Conservation (phyloP, 371 early-diverging fungal genomes). For the Nematocida homosporus region DNA sequence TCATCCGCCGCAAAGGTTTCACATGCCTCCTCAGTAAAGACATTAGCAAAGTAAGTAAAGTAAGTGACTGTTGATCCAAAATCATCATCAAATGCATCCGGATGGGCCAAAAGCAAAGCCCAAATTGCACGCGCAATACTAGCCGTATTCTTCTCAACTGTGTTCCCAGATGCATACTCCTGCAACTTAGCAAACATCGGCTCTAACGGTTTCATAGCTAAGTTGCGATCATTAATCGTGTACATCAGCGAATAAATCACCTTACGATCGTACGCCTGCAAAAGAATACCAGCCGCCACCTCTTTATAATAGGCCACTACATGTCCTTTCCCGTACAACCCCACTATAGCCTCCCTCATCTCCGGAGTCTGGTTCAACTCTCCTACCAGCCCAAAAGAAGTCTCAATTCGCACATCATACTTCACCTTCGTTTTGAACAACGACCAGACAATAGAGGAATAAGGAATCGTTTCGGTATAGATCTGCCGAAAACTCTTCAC, state of each 20-base stretch:
- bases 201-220: neutral
- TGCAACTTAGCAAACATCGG: neutral
- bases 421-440: constrained; percentile 12
- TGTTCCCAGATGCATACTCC: constrained; percentile 1
- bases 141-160: constrained; percentile 27
- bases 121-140: constrained; percentile 28
- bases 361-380: neutral
- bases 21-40: constrained; percentile 29
- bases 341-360: neutral
- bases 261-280: neutral
- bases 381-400: constrained; percentile 14
- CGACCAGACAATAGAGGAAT: neutral
- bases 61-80: constrained; percentile 18
- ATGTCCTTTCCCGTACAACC: constrained; percentile 33
- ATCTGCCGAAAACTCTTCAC: neutral
- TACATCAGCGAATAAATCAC: constrained; percentile 24
- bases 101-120: constrained; percentile 19
- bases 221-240: constrained; percentile 20
- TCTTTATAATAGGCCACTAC: constrained; percentile 48
- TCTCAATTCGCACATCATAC: constrained; percentile 35
- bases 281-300: constrained; percentile 12
- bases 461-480: constrained; percentile 35
- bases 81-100: constrained; percentile 29
- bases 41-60: constrained; percentile 32
- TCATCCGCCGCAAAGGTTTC: constrained; percentile 15